Base-by-base conservation (phyloP, 345 rosid genomes). In the Pistacia atlantica region DNA sequence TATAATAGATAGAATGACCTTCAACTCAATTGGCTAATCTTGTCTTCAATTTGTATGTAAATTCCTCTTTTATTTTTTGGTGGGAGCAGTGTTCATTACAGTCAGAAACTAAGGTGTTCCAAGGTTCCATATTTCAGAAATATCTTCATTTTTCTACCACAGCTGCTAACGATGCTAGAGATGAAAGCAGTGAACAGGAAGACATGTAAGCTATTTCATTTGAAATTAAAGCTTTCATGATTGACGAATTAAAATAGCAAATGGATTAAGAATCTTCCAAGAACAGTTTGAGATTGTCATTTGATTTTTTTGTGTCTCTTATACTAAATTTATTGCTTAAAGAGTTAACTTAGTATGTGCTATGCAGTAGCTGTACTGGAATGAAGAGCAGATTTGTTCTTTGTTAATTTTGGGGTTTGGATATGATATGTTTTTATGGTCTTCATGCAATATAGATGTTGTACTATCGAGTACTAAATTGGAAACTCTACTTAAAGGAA, bases 151-250 rank as follows among this genome's bases (percentile, higher is more conserved):
- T 81, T 77, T 88, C 85, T 73, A 77, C 90, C n/a, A 46, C 85
- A n/a, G 63, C 86, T 80, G 78, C 85, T 48, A 74, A 81, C 7
- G 68, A 62, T 45, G 49, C 75, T 77, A 64, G 75, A 61, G 83
- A 55, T 9, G 87, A 78, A 48, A 70, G 76, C 56, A 79, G 67
- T 31, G 81, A 84, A 80, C 81, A 80, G 76, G 82, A 79, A 67
- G 87, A 92, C 82, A 89, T 42, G 98, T 91, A 83, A 86, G 92
- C 58, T 77, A 42, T 48, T 52, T 71, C 20, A 62, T 74, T 59
- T 78, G 67, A 54, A 8, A 31, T 22, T 76, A 22, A 42, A 9
- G 2, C 28, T 12, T 46, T 46, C 42, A 45, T 72, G 60, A 28
- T 3, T 20, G 11, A 31, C 11, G 5, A 60, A 18, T 17, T 45